Evolutionary conservation across 352 stramenopile genomes (phyloP).

Genomic region (Peronospora destructor): DNA sequence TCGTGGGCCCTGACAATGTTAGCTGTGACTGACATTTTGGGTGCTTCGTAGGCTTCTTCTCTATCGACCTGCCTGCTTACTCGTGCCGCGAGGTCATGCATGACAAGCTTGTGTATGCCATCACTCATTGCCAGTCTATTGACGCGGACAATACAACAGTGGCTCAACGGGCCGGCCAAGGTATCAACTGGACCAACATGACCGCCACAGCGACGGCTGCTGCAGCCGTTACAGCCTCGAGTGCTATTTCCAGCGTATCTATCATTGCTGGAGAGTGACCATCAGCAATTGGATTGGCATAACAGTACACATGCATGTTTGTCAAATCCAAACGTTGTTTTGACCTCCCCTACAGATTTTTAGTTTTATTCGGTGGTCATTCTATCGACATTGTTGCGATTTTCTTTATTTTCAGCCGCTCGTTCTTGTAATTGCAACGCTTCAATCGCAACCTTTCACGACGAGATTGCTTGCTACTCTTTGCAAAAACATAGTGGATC

Average conservation of each 20-base stretch:
- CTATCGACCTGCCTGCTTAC: conserved; percentile 79
- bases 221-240: no score
- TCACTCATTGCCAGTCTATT: conserved; percentile 84
- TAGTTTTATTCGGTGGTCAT: neutral
- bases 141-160: conserved; percentile 86
- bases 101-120: conserved; percentile 83
- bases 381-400: conserved; percentile 3
- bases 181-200: conserved; percentile 77
- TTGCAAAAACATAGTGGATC: neutral
- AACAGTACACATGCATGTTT: conserved; percentile 2
- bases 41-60: conserved; percentile 66
- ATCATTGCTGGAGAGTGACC: conserved; percentile 21
- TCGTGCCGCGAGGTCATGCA: conserved; percentile 67
- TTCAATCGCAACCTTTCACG: conserved; percentile 17
- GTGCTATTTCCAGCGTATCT: conserved; percentile 48
- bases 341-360: conserved; percentile 1
- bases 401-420: conserved; percentile 25
- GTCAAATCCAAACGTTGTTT: neutral
- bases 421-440: conserved; percentile 32
- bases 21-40: conserved; percentile 7
- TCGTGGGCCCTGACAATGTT: neutral
- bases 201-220: no score
- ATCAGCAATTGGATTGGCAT: conserved; percentile 4
- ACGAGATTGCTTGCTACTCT: conserved; percentile 8
- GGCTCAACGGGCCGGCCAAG: conserved; percentile 78